Conservation (phyloP, 768 basidiomycete genomes). For the Rhodotorula babjevae region DNA sequence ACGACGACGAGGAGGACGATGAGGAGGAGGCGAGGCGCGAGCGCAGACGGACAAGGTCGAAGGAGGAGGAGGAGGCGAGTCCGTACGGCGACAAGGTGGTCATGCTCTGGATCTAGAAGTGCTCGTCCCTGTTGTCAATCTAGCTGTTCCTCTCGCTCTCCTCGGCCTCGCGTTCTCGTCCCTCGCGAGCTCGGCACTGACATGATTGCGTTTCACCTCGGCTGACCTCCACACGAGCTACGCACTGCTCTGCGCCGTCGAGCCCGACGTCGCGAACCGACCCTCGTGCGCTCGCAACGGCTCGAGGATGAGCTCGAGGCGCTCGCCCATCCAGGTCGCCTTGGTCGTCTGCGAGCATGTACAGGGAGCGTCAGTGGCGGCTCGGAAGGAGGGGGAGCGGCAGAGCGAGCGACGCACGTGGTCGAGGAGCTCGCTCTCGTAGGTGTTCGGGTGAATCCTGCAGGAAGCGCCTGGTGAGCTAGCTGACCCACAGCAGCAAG, state of each 20-base stretch:
- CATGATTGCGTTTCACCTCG: no score
- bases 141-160: neutral
- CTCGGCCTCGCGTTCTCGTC: no score
- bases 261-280: neutral
- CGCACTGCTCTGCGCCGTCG: neutral
- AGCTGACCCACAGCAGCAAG: no score
- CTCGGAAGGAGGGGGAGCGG: neutral
- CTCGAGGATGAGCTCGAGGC: slow-evolving; percentile 8
- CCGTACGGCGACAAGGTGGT: slow-evolving; percentile 15
- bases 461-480: no score
- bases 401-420: slow-evolving; percentile 13
- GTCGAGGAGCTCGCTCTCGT: slow-evolving; percentile 14
- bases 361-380: neutral
- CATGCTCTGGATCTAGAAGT: slow-evolving; percentile 11
- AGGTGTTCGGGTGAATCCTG: slow-evolving; percentile 33
- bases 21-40: neutral
- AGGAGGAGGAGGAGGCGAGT: neutral
- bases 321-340: slow-evolving; percentile 35
- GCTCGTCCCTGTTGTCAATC: no score
- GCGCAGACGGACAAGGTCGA: neutral
- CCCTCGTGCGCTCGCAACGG: neutral
- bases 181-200: no score
- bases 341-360: slow-evolving; percentile 5
- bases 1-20: neutral
- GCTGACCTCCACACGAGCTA: no score